Evolutionary conservation across 306 rosid species (phyloP).

Genomic region (Calophaca sinica): DNA sequence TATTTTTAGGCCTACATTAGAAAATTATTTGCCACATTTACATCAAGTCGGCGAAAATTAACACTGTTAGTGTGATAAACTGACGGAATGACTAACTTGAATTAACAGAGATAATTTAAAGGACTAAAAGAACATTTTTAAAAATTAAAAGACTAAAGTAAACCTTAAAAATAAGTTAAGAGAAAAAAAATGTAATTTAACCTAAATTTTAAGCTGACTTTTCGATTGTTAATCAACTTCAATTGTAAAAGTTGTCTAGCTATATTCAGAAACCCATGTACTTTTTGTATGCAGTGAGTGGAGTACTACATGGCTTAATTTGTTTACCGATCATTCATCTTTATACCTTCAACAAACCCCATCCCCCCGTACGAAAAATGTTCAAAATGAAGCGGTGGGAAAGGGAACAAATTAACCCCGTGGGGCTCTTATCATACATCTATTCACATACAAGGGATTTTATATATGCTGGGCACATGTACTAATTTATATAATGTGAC

Average conservation of each 20-base stretch:
- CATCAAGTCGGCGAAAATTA: too few species aligned
- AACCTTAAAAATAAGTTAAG: too few species aligned
- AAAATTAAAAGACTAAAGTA: too few species aligned
- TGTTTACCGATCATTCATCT: not conserved
- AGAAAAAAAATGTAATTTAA: too few species aligned
- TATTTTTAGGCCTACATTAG: too few species aligned
- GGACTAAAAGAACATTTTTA: too few species aligned
- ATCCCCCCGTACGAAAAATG: not conserved
- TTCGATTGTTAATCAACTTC: slow-evolving; percentile 2
- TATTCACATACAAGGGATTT: slow-evolving; percentile 4
- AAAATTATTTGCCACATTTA: too few species aligned
- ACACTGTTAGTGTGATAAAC: too few species aligned
- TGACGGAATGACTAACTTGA: too few species aligned
- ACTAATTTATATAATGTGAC: slow-evolving; percentile 12
- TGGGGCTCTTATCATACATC: slow-evolving; percentile 37
- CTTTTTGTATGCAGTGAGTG: not conserved
- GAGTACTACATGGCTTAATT: not conserved
- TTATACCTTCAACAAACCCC: slow-evolving; percentile 24
- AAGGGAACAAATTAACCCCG: not conserved
- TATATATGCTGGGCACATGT: slow-evolving; percentile 21
- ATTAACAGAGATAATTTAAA: too few species aligned
- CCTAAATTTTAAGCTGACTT: too few species aligned
- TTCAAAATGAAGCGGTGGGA: too few species aligned
- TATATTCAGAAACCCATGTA: slow-evolving; percentile 28
- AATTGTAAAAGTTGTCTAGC: slow-evolving; percentile 25